Percentiles rank a stretch among this genome's conserved stretches.
Conservation (phyloP, 208 protist species). For the Leishmania martiniquensis region DNA sequence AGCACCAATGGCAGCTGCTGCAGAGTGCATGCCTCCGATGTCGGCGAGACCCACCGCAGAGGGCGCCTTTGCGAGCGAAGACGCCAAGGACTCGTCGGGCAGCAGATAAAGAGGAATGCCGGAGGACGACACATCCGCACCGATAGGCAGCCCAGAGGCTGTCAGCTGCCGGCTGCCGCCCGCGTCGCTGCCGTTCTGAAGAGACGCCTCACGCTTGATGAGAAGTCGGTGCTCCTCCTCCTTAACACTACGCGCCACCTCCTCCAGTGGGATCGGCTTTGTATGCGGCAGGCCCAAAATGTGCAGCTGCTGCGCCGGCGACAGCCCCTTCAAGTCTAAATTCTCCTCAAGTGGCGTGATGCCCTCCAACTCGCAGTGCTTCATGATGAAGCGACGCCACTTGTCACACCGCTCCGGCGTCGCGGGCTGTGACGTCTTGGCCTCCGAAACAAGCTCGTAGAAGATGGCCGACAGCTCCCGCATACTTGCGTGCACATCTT, state of each 20-base stretch:
- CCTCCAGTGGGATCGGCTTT: slow-evolving; percentile 65
- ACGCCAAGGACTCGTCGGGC: slow-evolving; percentile 8
- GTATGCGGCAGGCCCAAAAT: slow-evolving; percentile 85
- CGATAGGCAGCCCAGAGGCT: slow-evolving; percentile 2
- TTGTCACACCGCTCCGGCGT: slow-evolving; percentile 79
- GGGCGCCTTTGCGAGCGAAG: slow-evolving; percentile 10
- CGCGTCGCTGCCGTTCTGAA: slow-evolving; percentile 11
- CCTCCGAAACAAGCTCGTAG: slow-evolving; percentile 87
- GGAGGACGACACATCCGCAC: slow-evolving; percentile 1
- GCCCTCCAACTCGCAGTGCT: slow-evolving; percentile 78
- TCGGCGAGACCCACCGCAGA: background rate
- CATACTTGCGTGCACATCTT: slow-evolving; percentile 73
- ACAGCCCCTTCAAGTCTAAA: slow-evolving; percentile 56
- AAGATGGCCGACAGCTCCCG: slow-evolving; percentile 79
- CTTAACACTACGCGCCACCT: slow-evolving; percentile 69
- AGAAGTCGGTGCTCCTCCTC: slow-evolving; percentile 73
- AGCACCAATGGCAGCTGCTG: background rate
- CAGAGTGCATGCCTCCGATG: slow-evolving; percentile 2
- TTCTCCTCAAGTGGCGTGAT: slow-evolving; percentile 58
- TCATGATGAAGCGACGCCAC: slow-evolving; percentile 76
- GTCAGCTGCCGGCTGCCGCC: slow-evolving; percentile 4
- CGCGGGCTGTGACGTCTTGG: slow-evolving; percentile 71
- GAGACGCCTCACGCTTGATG: slow-evolving; percentile 54
- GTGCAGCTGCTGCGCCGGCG: slow-evolving; percentile 73
- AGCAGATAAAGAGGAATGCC: slow-evolving; percentile 9